A percentile compares a stretch with the other conserved stretches of the same genome.
Conservation (phyloP, 2,329 filamentous ascomycete genomes). For the Colletotrichum agaves region DNA sequence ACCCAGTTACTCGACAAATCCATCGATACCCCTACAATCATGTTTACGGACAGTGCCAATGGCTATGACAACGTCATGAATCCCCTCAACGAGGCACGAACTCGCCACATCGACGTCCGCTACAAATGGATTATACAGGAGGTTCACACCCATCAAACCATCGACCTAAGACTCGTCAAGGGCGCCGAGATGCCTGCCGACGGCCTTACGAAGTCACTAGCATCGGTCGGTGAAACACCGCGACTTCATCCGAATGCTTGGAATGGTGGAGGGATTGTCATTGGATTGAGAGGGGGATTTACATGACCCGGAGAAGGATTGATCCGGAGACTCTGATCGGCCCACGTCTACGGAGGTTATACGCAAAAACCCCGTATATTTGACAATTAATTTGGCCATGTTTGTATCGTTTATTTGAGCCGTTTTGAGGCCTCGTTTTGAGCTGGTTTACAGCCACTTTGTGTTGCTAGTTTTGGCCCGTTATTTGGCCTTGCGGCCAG, state of each 20-base stretch:
- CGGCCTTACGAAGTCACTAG: neutral
- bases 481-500: too few relatives aligned
- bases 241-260: neutral
- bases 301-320: neutral
- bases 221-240: neutral
- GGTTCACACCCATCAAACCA: neutral
- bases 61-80: neutral
- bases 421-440: too few relatives aligned
- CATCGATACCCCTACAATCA: neutral
- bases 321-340: too few relatives aligned
- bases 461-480: too few relatives aligned
- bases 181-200: neutral
- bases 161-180: neutral
- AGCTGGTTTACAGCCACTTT: too few relatives aligned
- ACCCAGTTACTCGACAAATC: neutral
- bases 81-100: neutral
- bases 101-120: neutral
- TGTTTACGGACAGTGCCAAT: neutral
- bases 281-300: neutral
- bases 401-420: too few relatives aligned
- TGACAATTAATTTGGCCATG: too few relatives aligned
- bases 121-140: neutral
- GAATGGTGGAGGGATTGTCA: neutral
- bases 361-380: too few relatives aligned
- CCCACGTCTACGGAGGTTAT: too few relatives aligned